Percentiles rank a stretch among this genome's conserved stretches.
Evolutionary conservation across 768 basidiomycete species (phyloP).

Genomic region (Chalciporus chontae): DNA sequence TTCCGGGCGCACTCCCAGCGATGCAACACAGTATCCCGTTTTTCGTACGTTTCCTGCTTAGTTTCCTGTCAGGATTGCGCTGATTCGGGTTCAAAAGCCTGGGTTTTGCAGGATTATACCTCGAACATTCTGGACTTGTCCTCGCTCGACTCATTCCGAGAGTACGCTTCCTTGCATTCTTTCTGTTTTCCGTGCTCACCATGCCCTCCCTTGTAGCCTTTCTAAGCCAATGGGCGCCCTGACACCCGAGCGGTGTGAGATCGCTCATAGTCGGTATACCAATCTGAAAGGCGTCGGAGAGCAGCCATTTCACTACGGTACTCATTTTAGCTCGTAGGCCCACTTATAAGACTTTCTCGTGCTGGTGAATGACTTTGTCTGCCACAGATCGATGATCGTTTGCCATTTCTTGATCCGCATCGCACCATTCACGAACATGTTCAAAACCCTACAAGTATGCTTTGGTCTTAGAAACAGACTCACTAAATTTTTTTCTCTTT

Average conservation of each 20-base stretch:
- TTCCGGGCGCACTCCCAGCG: conserved; percentile 89
- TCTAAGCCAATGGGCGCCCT: conserved; percentile 89
- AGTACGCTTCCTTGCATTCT: conserved; percentile 44
- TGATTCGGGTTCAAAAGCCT: conserved; percentile 48
- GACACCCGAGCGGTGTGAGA: conserved; percentile 67
- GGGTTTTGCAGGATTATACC: conserved; percentile 84
- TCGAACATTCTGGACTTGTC: conserved; percentile 66
- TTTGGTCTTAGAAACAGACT: neutral
- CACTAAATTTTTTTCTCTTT: neutral
- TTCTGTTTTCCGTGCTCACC: neutral
- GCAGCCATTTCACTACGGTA: conserved; percentile 89
- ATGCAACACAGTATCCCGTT: conserved; percentile 92
- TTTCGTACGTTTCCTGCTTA: conserved; percentile 55
- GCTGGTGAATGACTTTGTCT: conserved; percentile 2
- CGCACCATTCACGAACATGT: conserved; percentile 91
- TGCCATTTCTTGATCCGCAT: conserved; percentile 91
- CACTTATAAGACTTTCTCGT: neutral
- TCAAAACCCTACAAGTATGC: conserved; percentile 75
- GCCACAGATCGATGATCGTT: conserved; percentile 77
- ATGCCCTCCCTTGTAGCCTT: conserved; percentile 44
- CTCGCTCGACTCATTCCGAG: conserved; percentile 60
- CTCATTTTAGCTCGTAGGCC: conserved; percentile 78
- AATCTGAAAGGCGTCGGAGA: conserved; percentile 79
- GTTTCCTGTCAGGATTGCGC: neutral
- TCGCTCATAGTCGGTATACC: conserved; percentile 70